Conservation (phyloP, 345 rosid species). For the Arabidopsis suecica region DNA sequence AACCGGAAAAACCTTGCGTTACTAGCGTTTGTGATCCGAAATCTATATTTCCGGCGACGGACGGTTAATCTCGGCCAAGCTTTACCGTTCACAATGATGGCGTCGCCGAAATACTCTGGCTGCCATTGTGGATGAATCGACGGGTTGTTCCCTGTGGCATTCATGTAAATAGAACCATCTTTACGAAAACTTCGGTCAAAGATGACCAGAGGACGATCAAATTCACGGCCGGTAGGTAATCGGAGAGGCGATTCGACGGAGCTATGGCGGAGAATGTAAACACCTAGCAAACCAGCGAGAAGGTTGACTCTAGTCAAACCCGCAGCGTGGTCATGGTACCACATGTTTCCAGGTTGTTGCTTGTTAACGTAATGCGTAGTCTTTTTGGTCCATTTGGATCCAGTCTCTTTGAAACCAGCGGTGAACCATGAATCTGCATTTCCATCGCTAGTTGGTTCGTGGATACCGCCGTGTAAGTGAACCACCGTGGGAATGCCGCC, state of each 20-base stretch:
- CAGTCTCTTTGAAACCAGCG: conserved; percentile 58
- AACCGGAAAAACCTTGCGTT: conserved; percentile 83
- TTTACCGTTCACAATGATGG: conserved; percentile 83
- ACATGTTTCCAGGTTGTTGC: conserved; percentile 88
- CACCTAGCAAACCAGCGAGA: conserved; percentile 82
- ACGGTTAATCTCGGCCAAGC: conserved; percentile 82
- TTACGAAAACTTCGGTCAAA: conserved; percentile 74
- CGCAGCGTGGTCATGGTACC: conserved; percentile 96
- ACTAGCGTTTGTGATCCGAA: conserved; percentile 79
- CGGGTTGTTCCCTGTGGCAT: conserved; percentile 86
- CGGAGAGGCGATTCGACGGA: conserved; percentile 59
- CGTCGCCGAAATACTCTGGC: conserved; percentile 91
- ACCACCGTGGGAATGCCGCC: conserved; percentile 90
- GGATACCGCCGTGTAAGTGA: conserved; percentile 87
- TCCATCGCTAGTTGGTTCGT: conserved; percentile 83
- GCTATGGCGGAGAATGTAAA: conserved; percentile 70
- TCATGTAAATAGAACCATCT: conserved; percentile 85
- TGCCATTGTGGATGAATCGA: conserved; percentile 95
- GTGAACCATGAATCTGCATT: conserved; percentile 87
- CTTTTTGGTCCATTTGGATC: conserved; percentile 66
- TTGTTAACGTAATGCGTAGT: conserved; percentile 61
- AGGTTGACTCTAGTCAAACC: conserved; percentile 92
- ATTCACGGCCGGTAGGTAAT: conserved; percentile 58
- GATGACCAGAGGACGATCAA: conserved; percentile 67
- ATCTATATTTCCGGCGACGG: conserved; percentile 80